Base-by-base conservation (phyloP, 2,329 filamentous ascomycete genomes). In the Lasiodiplodia hormozganensis region DNA sequence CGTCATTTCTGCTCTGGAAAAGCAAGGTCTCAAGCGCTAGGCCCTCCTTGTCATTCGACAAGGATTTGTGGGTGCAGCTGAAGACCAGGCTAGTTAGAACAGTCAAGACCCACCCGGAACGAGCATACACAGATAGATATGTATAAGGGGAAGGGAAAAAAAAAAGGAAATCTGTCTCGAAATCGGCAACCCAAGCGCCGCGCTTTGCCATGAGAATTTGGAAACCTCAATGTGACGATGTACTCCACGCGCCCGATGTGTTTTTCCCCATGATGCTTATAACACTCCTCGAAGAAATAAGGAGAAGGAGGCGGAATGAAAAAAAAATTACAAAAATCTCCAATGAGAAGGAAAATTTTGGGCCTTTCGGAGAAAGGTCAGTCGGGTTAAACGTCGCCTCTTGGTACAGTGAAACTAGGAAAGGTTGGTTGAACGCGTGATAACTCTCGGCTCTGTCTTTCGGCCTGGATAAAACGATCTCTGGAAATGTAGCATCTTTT, bases 121-220 rank as follows among this genome's bases (percentile, higher is more conserved):
- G 31, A 34, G 31, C 18, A 43, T 28, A 21, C 23, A 16, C 12
- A 5, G 58, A 34, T 10, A 62, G 40, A 31, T 34, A 34, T 34
- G 31, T 34, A 36, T 10, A 51, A 51, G 23, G 10, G 34, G 18
- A n/a, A 62, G 16, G 58, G 58, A 36, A 23, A 51, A 21, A 36
- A 23, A 51, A 21, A 51, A 36, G 25, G 56, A 60, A 51, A 16
- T 62, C 40, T 62, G 40, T 62, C 58, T 51, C 25, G 28, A 62
- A 38, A 57, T 2, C 60, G 47, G n/a, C 60, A 64, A n/a, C 40
- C 60, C 60, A 52, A 38, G 60, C 60, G 60, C 60, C 60, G 52
- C 60, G 60, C 60, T 64, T 64, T 64, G 60, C 60, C 21, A 52
- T 38, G 31, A 64, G 31, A 52, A 52, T 34, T 3, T n/a, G 12